Evolutionary conservation across 495 filamentous ascomycete genomes (phyloP), one percentile per base, ranked within the genome.

Genomic region (Penicillium crystallinum): DNA sequence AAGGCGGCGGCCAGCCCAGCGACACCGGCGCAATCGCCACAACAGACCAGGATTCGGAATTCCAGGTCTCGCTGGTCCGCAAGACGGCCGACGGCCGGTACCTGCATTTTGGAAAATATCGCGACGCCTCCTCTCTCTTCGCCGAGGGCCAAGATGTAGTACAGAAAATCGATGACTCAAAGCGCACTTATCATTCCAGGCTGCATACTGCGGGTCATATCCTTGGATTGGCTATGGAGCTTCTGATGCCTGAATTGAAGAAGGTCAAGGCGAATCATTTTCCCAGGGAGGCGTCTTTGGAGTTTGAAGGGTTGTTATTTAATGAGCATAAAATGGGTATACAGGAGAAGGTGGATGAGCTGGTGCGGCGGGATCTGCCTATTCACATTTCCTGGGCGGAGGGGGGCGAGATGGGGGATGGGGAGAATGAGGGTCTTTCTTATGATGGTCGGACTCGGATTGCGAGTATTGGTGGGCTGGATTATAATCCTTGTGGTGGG

Each of bases 141-240:
- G 36, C 57, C 2, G 34, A 55, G 1, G 76, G 76, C 33, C 71
- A 76, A 9, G 46, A 54, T 0, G 70, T 84, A 4, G 53, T 69
- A 12, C 83, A 84, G 56, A 55, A 42, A 17, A 77, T 87, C 53
- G 75, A 87, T 63, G 65, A 46, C 7, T 74, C 73, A 25, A 81
- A 77, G 48, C 74, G 83, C 1, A 56, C 69, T 10, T 71, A 83
- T 18, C 77, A 82, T 62, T 84, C 81, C 4, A 77, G 82, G 4
- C 69, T 81, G 4, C 84, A 86, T 65, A 83, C 83, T 0, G 84
- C 77, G 3, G 84, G 84, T 19, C 84, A 87, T 56, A 76, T 86
- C 15, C 69, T 87, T 2, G 81, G 83, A 4, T 57, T 78, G 4
- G 82, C 82, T 0, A 76, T 85, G 49, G 67, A 77, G 21, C 64